Base-by-base conservation (phyloP, 2,329 filamentous ascomycete species). In the Hymenoscyphus fraxineus region DNA sequence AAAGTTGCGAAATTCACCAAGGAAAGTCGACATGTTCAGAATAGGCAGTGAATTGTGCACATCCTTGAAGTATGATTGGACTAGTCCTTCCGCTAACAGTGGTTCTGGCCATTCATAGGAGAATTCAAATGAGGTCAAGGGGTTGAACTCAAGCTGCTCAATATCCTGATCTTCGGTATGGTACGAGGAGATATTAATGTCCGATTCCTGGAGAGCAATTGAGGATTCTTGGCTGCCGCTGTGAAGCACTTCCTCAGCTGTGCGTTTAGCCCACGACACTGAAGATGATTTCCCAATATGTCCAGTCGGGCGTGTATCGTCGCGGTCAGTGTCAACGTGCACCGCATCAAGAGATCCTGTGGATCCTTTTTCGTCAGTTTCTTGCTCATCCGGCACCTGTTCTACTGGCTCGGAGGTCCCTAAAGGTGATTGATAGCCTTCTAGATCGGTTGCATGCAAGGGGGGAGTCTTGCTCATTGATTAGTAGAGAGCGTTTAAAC, bases 151-250 rank as follows among this genome's bases (percentile, higher is more conserved):
- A 27, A 67, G 16, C n/a, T 41, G 32, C 39, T 67, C 64, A 4
- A 70, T n/a, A 60, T 73, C 71, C 15, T 63, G 57, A 41, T 70
- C 71, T 40, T 73, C 68, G 2, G 69, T 70, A 58, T 72, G 64
- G 55, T 72, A 72, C 1, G 69, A 72, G 12, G 66, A 32, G 2
- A 63, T 19, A 2, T 59, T 62, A 22, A 66, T 64, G 38, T 57
- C 58, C 3, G 3, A 56, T 13, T 64, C 63, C 38, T 59, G 56
- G 10, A 54, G 41, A 31, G 57, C 64, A 32, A 62, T 54, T 1
- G 44, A 32, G 2, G 58, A 22, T n/a, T 63, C 56, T 16, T 57
- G 40, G 6, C 41, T 58, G 2, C 35, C 61, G 15, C 15, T 59
- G 3, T 60, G 13, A 19, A 56, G 40, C 22, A 44, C 58, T 55